Evolutionary conservation across 1,284 basidiomycete genomes (phyloP).

Genomic region (Fistulina hepatica): DNA sequence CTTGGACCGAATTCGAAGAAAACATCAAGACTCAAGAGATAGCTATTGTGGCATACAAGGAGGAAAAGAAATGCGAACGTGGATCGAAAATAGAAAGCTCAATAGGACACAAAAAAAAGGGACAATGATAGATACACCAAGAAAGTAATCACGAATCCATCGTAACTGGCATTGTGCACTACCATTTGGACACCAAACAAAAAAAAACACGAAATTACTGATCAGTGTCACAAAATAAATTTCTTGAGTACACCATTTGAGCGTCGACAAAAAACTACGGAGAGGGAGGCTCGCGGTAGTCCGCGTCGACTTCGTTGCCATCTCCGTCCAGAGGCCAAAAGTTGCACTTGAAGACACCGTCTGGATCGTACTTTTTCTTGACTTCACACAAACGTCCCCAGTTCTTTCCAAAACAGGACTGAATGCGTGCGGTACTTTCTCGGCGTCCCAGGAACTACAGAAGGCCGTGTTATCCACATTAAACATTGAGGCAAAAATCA

Average conservation of each 20-base stretch:
- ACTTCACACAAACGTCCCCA: constrained; percentile 59
- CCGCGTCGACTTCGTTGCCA: constrained; percentile 36
- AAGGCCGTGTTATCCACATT: constrained; percentile 4
- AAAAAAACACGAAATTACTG: constrained; percentile 1
- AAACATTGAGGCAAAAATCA: constrained; percentile 7
- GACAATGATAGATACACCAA: no score
- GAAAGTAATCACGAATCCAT: no score
- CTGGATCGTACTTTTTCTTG: constrained; percentile 68
- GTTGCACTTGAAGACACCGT: constrained; percentile 58
- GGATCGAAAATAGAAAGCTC: no score
- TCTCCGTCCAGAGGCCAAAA: constrained; percentile 64
- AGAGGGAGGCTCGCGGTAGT: constrained; percentile 48
- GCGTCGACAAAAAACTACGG: constrained; percentile 17
- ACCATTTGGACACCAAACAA: no score
- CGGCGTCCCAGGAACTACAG: constrained; percentile 67
- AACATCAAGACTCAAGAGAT: no score
- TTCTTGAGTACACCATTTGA: no score
- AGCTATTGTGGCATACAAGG: no score
- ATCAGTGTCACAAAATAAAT: no score
- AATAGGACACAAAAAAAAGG: no score
- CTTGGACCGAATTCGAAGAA: no score
- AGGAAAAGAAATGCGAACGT: no score
- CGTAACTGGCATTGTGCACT: no score
- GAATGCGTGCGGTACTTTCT: constrained; percentile 50
- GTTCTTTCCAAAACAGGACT: constrained; percentile 61